Evolutionary conservation across 1,139 yeast species (phyloP).

Genomic region (Saccharomyces hybrid): DNA sequence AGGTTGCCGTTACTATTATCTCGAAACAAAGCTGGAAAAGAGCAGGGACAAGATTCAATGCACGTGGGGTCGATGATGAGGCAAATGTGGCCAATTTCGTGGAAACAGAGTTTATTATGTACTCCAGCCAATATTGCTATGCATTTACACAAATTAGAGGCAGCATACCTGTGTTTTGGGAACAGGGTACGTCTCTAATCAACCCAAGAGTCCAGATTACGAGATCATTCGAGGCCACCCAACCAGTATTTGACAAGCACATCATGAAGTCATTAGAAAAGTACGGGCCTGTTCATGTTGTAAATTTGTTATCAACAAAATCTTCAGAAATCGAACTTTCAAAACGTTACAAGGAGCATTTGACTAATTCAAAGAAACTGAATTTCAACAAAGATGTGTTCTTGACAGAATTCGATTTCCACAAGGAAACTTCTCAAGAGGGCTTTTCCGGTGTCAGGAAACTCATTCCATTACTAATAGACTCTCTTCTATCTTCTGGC

Average conservation of each 20-base stretch:
- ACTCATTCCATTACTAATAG: slow-evolving; percentile 55
- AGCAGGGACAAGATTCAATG: slow-evolving; percentile 92
- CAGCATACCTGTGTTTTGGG: slow-evolving; percentile 96
- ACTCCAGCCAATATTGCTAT: slow-evolving; percentile 51
- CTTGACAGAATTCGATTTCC: slow-evolving; percentile 86
- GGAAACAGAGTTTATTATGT: slow-evolving; percentile 79
- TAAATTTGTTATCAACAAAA: slow-evolving; percentile 75
- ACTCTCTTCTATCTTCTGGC: slow-evolving; percentile 69
- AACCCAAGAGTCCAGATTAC: slow-evolving; percentile 87
- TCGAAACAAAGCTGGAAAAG: slow-evolving; percentile 93
- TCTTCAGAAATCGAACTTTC: slow-evolving; percentile 71
- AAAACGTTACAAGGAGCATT: slow-evolving; percentile 55
- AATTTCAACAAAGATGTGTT: slow-evolving; percentile 43
- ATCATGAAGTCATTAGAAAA: slow-evolving; percentile 60
- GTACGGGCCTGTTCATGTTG: slow-evolving; percentile 83
- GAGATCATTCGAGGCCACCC: slow-evolving; percentile 84
- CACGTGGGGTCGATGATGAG: slow-evolving; percentile 92
- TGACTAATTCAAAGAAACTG: slow-evolving; percentile 29
- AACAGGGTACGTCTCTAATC: slow-evolving; percentile 76
- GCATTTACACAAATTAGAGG: slow-evolving; percentile 89
- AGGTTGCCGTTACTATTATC: slow-evolving; percentile 63
- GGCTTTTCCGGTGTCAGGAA: slow-evolving; percentile 80
- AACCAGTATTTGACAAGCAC: slow-evolving; percentile 81
- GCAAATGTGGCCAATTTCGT: slow-evolving; percentile 95
- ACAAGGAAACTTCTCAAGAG: slow-evolving; percentile 80